These are phyloP conservation scores for Leccinum rimulosum DNA, from an alignment of 768 basidiomycete species.

Conservation along the genomic window DNA sequence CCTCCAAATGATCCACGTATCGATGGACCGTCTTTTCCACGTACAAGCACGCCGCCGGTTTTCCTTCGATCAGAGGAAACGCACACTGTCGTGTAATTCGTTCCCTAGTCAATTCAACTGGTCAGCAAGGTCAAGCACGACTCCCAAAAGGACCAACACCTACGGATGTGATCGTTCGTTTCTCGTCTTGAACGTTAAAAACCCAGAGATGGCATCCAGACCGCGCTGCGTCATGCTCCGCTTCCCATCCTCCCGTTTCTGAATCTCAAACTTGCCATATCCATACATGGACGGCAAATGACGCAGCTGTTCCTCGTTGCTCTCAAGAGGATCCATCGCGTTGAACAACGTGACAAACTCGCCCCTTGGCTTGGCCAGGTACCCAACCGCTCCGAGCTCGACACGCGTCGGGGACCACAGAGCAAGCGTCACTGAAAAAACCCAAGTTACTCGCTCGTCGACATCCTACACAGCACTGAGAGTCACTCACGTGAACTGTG, in stretches of 20 bases:
- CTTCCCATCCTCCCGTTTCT: slow-evolving; percentile 48
- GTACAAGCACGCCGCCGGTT: slow-evolving; percentile 63
- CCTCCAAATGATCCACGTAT: slow-evolving; percentile 60
- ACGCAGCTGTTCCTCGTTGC: slow-evolving; percentile 41
- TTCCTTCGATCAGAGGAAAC: slow-evolving; percentile 60
- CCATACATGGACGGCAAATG: slow-evolving; percentile 59
- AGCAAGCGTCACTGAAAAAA: slow-evolving; percentile 53
- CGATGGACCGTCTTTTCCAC: slow-evolving; percentile 69
- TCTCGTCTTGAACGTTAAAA: slow-evolving; percentile 44
- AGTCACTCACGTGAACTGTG: slow-evolving; percentile 58
- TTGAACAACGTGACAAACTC: slow-evolving; percentile 73
- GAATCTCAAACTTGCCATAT: slow-evolving; percentile 54
- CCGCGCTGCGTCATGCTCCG: slow-evolving; percentile 58
- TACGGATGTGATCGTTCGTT: slow-evolving; percentile 39
- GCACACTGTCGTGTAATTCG: slow-evolving; percentile 51
- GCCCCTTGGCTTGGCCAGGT: slow-evolving; percentile 64
- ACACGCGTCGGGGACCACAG: slow-evolving; percentile 69
- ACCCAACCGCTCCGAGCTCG: slow-evolving; percentile 72
- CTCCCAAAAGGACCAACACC: slow-evolving; percentile 14
- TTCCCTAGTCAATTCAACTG: slow-evolving; percentile 32
- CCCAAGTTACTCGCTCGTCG: background rate
- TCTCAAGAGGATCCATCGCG: slow-evolving; percentile 52
- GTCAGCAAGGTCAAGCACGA: background rate
- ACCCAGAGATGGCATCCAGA: slow-evolving; percentile 49
- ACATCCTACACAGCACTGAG: background rate